Evolutionary conservation across 106 monocot genomes (phyloP), one percentile per base, ranked within the genome.

Genomic region (Phalaenopsis equestris): DNA sequence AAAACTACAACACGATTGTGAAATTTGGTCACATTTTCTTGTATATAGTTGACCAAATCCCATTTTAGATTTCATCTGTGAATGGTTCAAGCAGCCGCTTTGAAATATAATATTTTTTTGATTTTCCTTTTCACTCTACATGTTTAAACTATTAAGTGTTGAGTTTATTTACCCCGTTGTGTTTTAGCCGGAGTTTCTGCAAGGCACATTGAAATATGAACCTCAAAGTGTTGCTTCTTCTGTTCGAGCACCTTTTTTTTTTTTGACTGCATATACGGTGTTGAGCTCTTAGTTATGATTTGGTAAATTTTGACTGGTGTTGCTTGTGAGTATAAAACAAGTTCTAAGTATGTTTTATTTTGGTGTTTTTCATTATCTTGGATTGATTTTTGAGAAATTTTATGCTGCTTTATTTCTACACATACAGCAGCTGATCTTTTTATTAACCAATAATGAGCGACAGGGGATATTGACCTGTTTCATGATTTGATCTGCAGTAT

Each of bases 401-500:
- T 65, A 10, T 65, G 6, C 10, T 65, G 64, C 5, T 24, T 64
- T 65, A 65, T 65, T 65, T 15, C 16, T 21, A 61, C 30, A 61
- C 61, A 21, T 61, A 61, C 61, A 61, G 21, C 61, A 19, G 16
- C 61, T 61, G 61, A 61, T 61, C 3, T 17, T 61, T 17, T 21
- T 61, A 6, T 21, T 61, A 19, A 6, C 61, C n/a, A 61, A 61
- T 1, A 8, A 68, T 68, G 36, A 37, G 36, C 8, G 12, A 42
- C 73, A 73, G 21, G 30, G 11, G 36, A 49, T 67, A 48, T 41
- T 76, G 11, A 75, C 39, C 12, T 30, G 4, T 68, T 73, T 49
- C 4, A 17, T 79, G 73, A 19, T 52, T 80, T 56, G 4, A n/a
- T 49, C 72, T 84, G 84, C 90, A 98, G 98, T 98, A 98, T 80